Conservation (phyloP, 1,284 basidiomycete species). For the Flammula alnicola region DNA sequence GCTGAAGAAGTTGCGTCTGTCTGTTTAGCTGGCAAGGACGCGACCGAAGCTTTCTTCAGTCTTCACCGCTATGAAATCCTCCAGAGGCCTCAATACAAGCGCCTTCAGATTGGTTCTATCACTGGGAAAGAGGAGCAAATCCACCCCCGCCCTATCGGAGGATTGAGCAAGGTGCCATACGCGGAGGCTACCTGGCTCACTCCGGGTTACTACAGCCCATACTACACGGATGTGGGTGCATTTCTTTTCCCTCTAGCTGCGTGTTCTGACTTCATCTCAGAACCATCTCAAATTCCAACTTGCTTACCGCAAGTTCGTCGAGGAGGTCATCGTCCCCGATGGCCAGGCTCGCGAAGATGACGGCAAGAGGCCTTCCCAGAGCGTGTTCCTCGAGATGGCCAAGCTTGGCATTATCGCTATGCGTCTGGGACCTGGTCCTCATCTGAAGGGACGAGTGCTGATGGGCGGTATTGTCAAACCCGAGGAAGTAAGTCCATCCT, state of each 20-base stretch:
- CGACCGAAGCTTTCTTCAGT: conserved; percentile 80
- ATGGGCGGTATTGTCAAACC: conserved; percentile 80
- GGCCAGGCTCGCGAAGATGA: conserved; percentile 63
- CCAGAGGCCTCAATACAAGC: conserved; percentile 64
- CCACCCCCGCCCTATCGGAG: conserved; percentile 51
- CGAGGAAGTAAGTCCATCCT: conserved; percentile 62
- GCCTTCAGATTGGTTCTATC: conserved; percentile 50
- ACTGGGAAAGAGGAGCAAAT: conserved; percentile 61
- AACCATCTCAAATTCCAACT: conserved; percentile 46
- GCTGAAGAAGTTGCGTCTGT: not conserved
- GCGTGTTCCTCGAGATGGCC: conserved; percentile 61
- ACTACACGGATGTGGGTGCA: conserved; percentile 24
- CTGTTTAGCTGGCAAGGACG: conserved; percentile 70
- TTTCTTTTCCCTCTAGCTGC: not conserved
- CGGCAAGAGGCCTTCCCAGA: conserved; percentile 63
- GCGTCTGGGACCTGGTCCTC: conserved; percentile 78
- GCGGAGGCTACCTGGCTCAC: conserved; percentile 50
- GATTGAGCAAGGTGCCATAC: conserved; percentile 70
- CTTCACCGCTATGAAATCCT: conserved; percentile 81
- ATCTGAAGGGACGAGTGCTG: conserved; percentile 76
- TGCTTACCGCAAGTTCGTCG: conserved; percentile 56
- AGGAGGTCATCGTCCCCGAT: conserved; percentile 48
- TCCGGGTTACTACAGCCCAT: conserved; percentile 25
- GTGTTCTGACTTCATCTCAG: conserved; percentile 24
- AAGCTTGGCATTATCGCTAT: conserved; percentile 76